Evolutionary conservation across 2,329 filamentous ascomycete species (phyloP).

Genomic region (Diplodia scrobiculata): DNA sequence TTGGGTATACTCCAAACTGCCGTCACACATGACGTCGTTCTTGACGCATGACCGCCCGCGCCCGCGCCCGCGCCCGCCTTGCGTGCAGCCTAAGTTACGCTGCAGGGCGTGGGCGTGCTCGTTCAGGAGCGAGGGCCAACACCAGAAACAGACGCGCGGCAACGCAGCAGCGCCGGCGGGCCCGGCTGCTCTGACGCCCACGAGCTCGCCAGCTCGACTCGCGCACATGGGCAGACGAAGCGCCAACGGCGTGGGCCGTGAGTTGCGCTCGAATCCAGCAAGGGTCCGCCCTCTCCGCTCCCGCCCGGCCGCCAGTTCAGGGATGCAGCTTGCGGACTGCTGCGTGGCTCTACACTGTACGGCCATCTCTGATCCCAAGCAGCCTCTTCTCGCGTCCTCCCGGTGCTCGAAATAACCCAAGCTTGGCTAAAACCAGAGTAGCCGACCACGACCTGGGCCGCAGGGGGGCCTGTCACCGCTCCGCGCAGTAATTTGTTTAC

Average conservation of each 20-base stretch:
- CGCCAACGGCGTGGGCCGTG: slow-evolving; percentile 7
- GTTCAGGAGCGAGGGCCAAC: background rate
- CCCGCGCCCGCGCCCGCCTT: background rate
- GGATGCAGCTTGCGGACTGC: slow-evolving; percentile 16
- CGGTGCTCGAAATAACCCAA: slow-evolving; percentile 14
- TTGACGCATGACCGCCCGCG: background rate
- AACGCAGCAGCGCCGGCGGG: background rate
- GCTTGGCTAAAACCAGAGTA: background rate
- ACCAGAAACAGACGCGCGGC: background rate
- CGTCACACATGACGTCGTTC: slow-evolving; percentile 20
- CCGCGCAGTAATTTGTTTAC: slow-evolving; percentile 21
- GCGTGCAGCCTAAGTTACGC: background rate
- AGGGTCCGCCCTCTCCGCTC: slow-evolving; percentile 12
- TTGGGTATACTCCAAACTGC: background rate
- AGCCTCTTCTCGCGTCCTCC: background rate
- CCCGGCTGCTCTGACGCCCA: background rate
- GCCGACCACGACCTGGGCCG: slow-evolving; percentile 13
- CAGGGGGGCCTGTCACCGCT: slow-evolving; percentile 7
- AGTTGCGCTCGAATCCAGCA: slow-evolving; percentile 9
- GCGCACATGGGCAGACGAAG: background rate
- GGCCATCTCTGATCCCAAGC: background rate
- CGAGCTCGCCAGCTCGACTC: background rate
- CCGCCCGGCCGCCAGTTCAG: slow-evolving; percentile 22
- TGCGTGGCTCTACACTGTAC: background rate
- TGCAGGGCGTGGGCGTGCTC: background rate